Conservation (phyloP, 495 filamentous ascomycete genomes). For the Wilcoxina mikolae region DNA sequence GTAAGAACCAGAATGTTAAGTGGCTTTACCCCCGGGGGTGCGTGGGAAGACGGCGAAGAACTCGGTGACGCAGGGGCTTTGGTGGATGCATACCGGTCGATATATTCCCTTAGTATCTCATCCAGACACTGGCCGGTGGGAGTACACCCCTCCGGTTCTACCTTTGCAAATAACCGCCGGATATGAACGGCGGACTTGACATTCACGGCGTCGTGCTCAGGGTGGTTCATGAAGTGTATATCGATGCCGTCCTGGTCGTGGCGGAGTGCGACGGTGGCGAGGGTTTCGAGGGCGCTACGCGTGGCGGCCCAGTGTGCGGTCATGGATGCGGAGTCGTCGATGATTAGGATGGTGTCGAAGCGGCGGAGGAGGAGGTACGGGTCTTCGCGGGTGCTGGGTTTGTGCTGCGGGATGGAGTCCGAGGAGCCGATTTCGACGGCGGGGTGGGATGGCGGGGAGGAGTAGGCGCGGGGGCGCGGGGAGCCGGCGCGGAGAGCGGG, state of each 20-base stretch:
- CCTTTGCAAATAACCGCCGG: slow-evolving; percentile 48
- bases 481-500: slow-evolving; percentile 10
- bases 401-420: background rate
- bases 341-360: slow-evolving; percentile 86
- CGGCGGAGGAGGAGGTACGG: slow-evolving; percentile 65
- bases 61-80: slow-evolving; percentile 1
- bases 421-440: background rate
- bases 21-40: slow-evolving; percentile 39
- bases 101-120: slow-evolving; percentile 60
- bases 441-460: slow-evolving; percentile 1
- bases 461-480: slow-evolving; percentile 10
- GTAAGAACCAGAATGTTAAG: slow-evolving; percentile 91
- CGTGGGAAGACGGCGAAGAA: slow-evolving; percentile 4
- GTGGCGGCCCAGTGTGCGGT: slow-evolving; percentile 58
- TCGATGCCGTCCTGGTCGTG: slow-evolving; percentile 87
- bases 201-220: slow-evolving; percentile 5
- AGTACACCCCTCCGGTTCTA: slow-evolving; percentile 51
- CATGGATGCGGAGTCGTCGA: slow-evolving; percentile 86
- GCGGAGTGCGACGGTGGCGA: slow-evolving; percentile 70
- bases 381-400: slow-evolving; percentile 33
- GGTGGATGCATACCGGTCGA: slow-evolving; percentile 27
- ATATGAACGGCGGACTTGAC: slow-evolving; percentile 32
- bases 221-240: slow-evolving; percentile 77
- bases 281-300: slow-evolving; percentile 51
- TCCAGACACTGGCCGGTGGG: slow-evolving; percentile 61